Conservation (phyloP, 202 grass and related monocot species). For the Carex sylvatica region DNA sequence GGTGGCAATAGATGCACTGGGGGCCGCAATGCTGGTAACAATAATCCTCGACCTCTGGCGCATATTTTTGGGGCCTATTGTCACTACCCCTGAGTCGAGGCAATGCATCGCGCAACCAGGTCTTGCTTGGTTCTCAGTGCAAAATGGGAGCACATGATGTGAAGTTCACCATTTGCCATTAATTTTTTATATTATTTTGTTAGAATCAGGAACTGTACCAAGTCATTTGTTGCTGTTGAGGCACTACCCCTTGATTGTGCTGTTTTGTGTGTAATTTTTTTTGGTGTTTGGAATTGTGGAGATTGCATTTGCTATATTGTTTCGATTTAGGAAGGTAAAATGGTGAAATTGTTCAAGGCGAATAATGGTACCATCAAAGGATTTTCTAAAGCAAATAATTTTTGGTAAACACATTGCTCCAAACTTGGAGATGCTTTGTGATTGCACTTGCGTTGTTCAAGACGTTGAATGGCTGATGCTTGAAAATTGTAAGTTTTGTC, state of each 20-base stretch:
- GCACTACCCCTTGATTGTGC: not conserved
- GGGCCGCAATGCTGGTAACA: conserved; percentile 89
- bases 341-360: not conserved
- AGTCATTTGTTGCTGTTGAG: not conserved
- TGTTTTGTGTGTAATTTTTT: not conserved
- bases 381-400: not conserved
- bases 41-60: conserved; percentile 90
- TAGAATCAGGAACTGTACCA: not conserved
- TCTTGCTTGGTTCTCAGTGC: conserved; percentile 72
- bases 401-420: too few species aligned
- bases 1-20: conserved; percentile 76
- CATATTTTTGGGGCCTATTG: conserved; percentile 81
- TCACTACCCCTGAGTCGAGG: conserved; percentile 40
- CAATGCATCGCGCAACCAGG: conserved; percentile 48
- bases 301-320: not conserved
- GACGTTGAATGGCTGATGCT: too few species aligned
- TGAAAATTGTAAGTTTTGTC: too few species aligned
- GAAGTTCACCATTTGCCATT: not conserved
- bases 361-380: not conserved
- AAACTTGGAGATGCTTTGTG: too few species aligned
- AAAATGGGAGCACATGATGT: conserved; percentile 44
- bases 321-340: not conserved
- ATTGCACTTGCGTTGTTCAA: too few species aligned
- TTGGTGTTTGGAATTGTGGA: not conserved
- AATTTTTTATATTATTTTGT: not conserved